Percentiles rank a stretch among this genome's conserved stretches.
Conservation (phyloP, 768 basidiomycete genomes). For the Thelephora ganbajun region DNA sequence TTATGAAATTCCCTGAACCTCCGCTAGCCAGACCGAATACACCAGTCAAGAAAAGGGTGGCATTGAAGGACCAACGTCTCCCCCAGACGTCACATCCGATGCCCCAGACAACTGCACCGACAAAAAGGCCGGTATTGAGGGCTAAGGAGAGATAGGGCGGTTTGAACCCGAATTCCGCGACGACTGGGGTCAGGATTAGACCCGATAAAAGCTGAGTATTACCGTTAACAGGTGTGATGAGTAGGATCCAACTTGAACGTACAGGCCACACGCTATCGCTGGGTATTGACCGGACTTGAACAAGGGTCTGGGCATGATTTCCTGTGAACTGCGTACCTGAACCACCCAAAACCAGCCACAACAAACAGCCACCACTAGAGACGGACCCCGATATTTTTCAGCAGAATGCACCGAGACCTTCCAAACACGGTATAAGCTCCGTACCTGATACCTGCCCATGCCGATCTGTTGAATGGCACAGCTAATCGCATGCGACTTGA, state of each 20-base stretch:
- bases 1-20: conserved; percentile 29
- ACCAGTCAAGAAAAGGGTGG: conserved; percentile 39
- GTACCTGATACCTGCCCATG: conserved; percentile 57
- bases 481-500: conserved; percentile 43
- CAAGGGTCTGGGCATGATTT: too few relatives aligned
- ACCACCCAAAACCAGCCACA: conserved; percentile 65
- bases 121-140: conserved; percentile 36
- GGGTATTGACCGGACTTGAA: not conserved
- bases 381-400: not conserved
- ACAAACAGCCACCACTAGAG: conserved; percentile 46
- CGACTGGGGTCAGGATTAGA: conserved; percentile 31
- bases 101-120: conserved; percentile 35
- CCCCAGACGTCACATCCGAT: conserved; percentile 40
- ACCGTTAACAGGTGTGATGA: not conserved
- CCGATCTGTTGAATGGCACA: conserved; percentile 51
- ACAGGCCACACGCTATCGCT: conserved; percentile 70
- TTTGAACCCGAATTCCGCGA: conserved; percentile 33
- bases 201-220: conserved; percentile 22
- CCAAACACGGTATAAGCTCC: too few relatives aligned
- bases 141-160: conserved; percentile 37
- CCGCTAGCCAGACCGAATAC: conserved; percentile 39
- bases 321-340: conserved; percentile 34
- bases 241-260: conserved; percentile 10
- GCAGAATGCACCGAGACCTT: conserved; percentile 1
- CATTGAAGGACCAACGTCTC: conserved; percentile 37